Base-by-base conservation (phyloP, 225 moss, liverwort and hornwort species). In the Thuidium tamariscinum region DNA sequence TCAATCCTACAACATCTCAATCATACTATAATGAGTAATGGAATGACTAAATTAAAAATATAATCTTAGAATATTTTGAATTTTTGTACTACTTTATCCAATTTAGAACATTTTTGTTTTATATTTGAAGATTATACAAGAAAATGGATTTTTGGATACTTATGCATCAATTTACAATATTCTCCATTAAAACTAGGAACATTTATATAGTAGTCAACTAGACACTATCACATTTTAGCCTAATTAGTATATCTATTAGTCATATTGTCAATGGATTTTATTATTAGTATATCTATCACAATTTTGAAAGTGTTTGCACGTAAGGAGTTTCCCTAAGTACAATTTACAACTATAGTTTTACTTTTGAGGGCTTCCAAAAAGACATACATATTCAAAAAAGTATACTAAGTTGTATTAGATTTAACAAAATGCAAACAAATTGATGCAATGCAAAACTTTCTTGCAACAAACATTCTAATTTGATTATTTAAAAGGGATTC, bases 191-290 rank as follows among this genome's bases (percentile, higher is more conserved):
- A 37, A 12, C 7, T 67, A 11, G 2, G 15, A 0, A 13, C 12
- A 49, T 74, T 74, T 49, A 34, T 21, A 21, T 51, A 0, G 8
- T 34, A 51, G 20, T 19, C 20, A n/a, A 55, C 55, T 20, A 55
- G 8, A 51, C 5, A 51, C 2, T 7, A 21, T 34, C 0, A 0
- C 0, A 7, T 74, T 17, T 30, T 30, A 19, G 4, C 7, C 32
- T 7, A 48, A 20, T 29, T 29, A 72, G 10, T 16, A 30, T 46
- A 72, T 30, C 2, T 46, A 26, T 25, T 42, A 9, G 16, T 16
- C 27, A 44, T 49, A 2, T 20, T 48, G 4, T 7, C 20, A 32
- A 74, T 12, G 49, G 20, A 32, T 49, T 4, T 32, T 49, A 2
- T 2, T 32, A 7, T 30, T 46, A 18, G 11, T 42, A 27, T 26